A percentile compares a stretch with the other conserved stretches of the same genome.
phyloP scores from a whole-genome alignment of 73 alveolate species.

The Tetrahymena borealis region DNA sequence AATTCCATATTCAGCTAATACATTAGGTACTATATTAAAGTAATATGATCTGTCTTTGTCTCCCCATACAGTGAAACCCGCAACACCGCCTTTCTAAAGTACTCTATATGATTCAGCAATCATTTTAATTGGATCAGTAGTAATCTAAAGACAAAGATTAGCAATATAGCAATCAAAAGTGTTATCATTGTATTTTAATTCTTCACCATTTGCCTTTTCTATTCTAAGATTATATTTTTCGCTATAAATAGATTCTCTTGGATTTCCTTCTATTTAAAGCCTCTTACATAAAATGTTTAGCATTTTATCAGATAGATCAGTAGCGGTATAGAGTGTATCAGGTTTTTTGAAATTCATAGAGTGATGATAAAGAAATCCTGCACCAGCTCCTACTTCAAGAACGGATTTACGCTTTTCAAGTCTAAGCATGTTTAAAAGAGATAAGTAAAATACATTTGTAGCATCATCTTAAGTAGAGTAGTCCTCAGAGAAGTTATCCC shows the following conservation, averaged over 20 bases:
- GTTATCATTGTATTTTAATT: constrained; percentile 41
- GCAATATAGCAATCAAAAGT: constrained; percentile 58
- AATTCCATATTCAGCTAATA: not conserved
- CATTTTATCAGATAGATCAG: not conserved
- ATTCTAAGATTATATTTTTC: not conserved
- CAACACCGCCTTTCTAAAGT: constrained; percentile 30
- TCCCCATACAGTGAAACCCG: constrained; percentile 67
- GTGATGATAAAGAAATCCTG: not conserved
- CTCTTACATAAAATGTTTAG: not conserved
- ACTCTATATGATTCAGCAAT: constrained; percentile 59
- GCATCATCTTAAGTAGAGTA: not conserved
- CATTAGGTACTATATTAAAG: constrained; percentile 3
- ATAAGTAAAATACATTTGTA: not conserved
- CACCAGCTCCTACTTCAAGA: not conserved
- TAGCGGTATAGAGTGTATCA: not conserved
- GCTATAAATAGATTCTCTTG: not conserved
- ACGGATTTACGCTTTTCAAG: not conserved
- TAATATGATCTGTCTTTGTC: constrained; percentile 31
- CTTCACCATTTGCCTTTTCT: constrained; percentile 36
- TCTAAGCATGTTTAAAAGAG: not conserved
- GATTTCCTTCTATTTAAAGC: not conserved
- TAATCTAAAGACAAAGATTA: constrained; percentile 50
- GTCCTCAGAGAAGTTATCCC: not conserved
- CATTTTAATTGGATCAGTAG: constrained; percentile 43
- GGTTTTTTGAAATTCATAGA: not conserved